A percentile compares a stretch with the other conserved stretches of the same genome.
phyloP scores from a whole-genome alignment of 495 filamentous ascomycete species.

The Tuber calosporum region DNA sequence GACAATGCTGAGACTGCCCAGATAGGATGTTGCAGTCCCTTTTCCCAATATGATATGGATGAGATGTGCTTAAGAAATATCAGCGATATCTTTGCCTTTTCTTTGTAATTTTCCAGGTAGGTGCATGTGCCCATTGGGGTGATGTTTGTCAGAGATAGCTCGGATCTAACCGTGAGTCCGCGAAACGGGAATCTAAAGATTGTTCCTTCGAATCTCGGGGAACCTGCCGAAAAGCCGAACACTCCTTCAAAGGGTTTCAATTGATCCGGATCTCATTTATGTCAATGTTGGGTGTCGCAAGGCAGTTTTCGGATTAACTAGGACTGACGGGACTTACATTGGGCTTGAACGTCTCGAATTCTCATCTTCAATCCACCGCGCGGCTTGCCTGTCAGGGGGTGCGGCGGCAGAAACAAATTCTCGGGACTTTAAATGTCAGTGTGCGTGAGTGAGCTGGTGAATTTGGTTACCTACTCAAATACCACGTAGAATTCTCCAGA shows the following conservation, averaged over 20 bases:
- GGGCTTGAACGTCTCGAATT: constrained; percentile 20
- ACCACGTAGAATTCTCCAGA: constrained; percentile 44
- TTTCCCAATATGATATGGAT: constrained; percentile 23
- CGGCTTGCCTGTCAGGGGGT: constrained; percentile 31
- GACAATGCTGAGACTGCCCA: constrained; percentile 15
- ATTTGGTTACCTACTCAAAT: constrained; percentile 40
- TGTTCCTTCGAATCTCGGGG: constrained; percentile 43
- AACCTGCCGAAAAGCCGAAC: constrained; percentile 36
- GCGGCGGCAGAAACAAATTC: constrained; percentile 38
- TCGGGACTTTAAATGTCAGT: constrained; percentile 38
- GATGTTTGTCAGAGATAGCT: not conserved
- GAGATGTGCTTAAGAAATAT: constrained; percentile 25
- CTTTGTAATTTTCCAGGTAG: constrained; percentile 19
- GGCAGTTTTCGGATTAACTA: not conserved
- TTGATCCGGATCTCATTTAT: constrained; percentile 39
- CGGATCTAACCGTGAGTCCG: not conserved
- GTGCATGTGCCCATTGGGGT: not conserved
- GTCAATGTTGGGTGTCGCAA: not conserved
- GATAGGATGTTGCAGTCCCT: constrained; percentile 1
- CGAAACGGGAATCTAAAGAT: constrained; percentile 46
- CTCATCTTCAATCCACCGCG: constrained; percentile 33
- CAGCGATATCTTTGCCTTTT: constrained; percentile 19
- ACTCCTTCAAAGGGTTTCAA: constrained; percentile 45
- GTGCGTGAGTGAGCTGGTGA: constrained; percentile 1
- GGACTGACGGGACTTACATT: constrained; percentile 13